phyloP scores from a whole-genome alignment of 768 basidiomycete genomes.

The Boletus subcaerulescens region DNA sequence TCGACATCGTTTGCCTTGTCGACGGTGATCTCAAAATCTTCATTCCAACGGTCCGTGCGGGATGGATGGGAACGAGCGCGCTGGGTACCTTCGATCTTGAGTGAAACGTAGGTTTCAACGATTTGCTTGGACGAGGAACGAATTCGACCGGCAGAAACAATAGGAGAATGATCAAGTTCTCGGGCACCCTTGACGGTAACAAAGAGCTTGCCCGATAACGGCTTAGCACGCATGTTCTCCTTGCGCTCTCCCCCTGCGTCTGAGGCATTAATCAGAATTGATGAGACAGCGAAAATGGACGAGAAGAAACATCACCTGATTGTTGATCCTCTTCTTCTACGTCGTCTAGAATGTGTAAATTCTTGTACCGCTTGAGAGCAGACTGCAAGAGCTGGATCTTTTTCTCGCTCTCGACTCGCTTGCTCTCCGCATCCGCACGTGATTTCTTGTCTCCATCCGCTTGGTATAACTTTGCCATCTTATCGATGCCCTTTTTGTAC shows the following conservation, averaged over 20 bases:
- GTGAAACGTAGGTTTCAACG: constrained; percentile 83
- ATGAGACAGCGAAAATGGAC: not conserved
- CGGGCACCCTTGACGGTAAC: constrained; percentile 87
- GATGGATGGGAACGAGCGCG: constrained; percentile 89
- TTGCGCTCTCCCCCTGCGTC: constrained; percentile 82
- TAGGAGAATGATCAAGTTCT: constrained; percentile 92
- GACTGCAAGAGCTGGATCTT: constrained; percentile 92
- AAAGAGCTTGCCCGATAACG: constrained; percentile 87
- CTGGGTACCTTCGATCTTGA: constrained; percentile 96
- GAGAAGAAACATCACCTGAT: constrained; percentile 38
- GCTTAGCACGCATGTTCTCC: constrained; percentile 90
- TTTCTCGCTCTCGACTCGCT: constrained; percentile 91
- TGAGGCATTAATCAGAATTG: constrained; percentile 34
- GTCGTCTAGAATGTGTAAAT: constrained; percentile 88
- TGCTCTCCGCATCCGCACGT: constrained; percentile 87
- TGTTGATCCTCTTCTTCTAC: constrained; percentile 83
- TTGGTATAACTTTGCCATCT: constrained; percentile 96
- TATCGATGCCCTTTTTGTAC: constrained; percentile 97
- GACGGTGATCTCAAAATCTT: constrained; percentile 93
- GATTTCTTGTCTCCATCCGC: constrained; percentile 98
- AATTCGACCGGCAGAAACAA: constrained; percentile 53
- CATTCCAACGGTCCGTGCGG: constrained; percentile 95
- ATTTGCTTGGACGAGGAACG: constrained; percentile 78
- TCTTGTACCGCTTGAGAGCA: constrained; percentile 95
- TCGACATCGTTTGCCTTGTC: constrained; percentile 99